A percentile compares a stretch with the other conserved stretches of the same genome.
Evolutionary conservation across 2,329 filamentous ascomycete species (phyloP).

Genomic region (Penicillium polonicum): DNA sequence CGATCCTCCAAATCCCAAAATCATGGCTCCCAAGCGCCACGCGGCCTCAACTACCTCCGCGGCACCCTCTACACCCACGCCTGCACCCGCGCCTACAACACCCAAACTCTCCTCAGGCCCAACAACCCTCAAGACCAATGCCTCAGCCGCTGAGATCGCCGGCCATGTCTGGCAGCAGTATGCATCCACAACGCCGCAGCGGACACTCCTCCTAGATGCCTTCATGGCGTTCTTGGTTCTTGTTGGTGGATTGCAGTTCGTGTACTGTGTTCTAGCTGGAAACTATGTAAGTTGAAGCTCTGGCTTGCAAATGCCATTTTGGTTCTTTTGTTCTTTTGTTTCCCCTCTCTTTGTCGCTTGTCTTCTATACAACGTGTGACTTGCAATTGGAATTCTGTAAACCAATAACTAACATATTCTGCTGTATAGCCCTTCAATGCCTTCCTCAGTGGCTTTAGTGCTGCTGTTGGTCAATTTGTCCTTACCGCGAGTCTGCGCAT

Average conservation of each 20-base stretch:
- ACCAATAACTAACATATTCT: neutral
- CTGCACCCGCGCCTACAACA: constrained; percentile 19
- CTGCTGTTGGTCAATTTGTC: constrained; percentile 95
- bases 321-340: neutral
- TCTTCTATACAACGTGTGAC: neutral
- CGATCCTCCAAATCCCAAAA: constrained; percentile 18
- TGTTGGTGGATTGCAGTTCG: constrained; percentile 86
- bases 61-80: constrained; percentile 20
- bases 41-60: constrained; percentile 32
- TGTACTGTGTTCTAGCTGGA: constrained; percentile 86
- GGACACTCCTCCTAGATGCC: constrained; percentile 84
- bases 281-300: constrained; percentile 73
- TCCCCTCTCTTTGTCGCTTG: neutral
- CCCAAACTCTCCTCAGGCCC: constrained; percentile 35
- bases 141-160: constrained; percentile 58
- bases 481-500: constrained; percentile 87
- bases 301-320: neutral
- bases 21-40: constrained; percentile 31
- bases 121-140: constrained; percentile 39
- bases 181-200: constrained; percentile 75
- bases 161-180: constrained; percentile 76
- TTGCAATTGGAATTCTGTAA: neutral
- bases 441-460: constrained; percentile 91
- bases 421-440: constrained; percentile 85
- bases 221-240: constrained; percentile 86